Evolutionary conservation across 306 rosid species (phyloP), one percentile per base, ranked within the genome.

Genomic region (Alnus glutinosa): DNA sequence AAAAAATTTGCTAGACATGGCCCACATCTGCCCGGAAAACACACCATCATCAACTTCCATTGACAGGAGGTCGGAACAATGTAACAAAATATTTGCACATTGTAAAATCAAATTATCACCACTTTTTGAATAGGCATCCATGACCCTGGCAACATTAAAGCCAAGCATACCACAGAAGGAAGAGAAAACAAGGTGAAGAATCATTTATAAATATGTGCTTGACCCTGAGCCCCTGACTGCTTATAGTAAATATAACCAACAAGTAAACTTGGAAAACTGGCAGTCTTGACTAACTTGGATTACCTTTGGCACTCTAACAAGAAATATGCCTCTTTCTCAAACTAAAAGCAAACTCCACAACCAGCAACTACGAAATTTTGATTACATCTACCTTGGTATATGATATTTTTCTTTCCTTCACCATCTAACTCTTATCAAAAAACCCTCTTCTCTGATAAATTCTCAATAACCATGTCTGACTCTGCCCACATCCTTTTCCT

Each of bases 11-110:
- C 78, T 46, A 62, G 76, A 62, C 48, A 67, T 78, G 71, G 92
- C 97, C 92, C 89, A 84, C 92, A 88, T 89, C 98, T 93, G 89
- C 74, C 19, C 75, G 73, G 37, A 49, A 82, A 55, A 80, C 48
- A 77, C 79, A 77, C 57, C n/a, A 51, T 46, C 78, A 73, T 55
- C 69, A 82, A 52, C 32, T 70, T 83, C 74, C 32, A 69, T 72
- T 70, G 39, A 30, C 50, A 50, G 57, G 42, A n/a, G 34, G 4
- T 64, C 48, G 61, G 48, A 32, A 80, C 5, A 49, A 39, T 32
- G 70, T 59, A 67, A 51, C 4, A 10, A 32, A 52, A 37, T 16
- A 59, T 11, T 77, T 62, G 36, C 74, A 62, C 64, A 77, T 50
- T 77, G 70, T 37, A 28, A 74, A 70, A 85, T 42, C 57, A 19